Percentiles rank a stretch among this genome's conserved stretches.
These are phyloP conservation scores for Simplicillium aogashimaense DNA, from an alignment of 2,329 filamentous ascomycete genomes.

Conservation along the genomic window DNA sequence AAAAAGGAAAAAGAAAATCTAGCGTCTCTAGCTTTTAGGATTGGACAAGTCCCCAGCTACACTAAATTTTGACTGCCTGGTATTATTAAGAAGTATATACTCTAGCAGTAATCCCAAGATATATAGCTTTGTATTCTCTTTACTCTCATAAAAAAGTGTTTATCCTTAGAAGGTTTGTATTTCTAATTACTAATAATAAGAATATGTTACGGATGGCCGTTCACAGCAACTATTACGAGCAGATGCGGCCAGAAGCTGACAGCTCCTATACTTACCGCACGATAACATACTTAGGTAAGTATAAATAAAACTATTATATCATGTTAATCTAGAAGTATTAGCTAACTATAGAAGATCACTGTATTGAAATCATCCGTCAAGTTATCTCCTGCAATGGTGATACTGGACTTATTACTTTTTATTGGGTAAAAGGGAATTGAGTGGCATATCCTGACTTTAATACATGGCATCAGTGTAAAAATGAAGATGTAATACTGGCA, in stretches of 20 bases:
- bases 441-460: constrained; percentile 1
- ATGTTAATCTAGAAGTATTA: not conserved
- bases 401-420: constrained; percentile 1
- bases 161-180: no score
- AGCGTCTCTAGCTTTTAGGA: no score
- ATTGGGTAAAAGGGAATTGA: not conserved
- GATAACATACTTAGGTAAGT: not conserved
- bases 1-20: no score
- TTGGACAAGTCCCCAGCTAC: no score
- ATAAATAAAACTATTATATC: not conserved
- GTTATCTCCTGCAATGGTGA: constrained; percentile 1
- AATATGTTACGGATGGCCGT: not conserved
- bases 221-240: not conserved
- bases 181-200: no score
- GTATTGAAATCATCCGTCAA: constrained; percentile 4
- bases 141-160: no score
- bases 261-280: no score
- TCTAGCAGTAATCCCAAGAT: no score
- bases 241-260: not conserved
- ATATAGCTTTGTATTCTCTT: no score
- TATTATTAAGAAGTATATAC: no score
- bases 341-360: constrained; percentile 4
- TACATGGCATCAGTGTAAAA: not conserved
- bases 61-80: no score
- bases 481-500: not conserved